A percentile compares a stretch with the other conserved stretches of the same genome.
These are phyloP conservation scores for Whalleya microplaca DNA, from an alignment of 2,329 filamentous ascomycete genomes.

Conservation along the genomic window DNA sequence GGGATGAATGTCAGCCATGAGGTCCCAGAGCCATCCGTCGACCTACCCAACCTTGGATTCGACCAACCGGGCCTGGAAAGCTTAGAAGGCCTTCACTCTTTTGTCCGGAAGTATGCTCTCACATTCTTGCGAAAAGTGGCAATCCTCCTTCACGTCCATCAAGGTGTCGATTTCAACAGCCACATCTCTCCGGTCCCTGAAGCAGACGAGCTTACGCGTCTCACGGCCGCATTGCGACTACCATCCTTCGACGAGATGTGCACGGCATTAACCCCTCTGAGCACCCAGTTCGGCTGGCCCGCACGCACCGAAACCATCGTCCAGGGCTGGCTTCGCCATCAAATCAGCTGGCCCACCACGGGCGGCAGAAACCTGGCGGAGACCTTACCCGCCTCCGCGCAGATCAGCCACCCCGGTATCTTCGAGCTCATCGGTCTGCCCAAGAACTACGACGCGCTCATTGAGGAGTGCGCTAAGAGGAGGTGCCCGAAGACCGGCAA, in stretches of 20 bases:
- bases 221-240: constrained; percentile 75
- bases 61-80: constrained; percentile 58
- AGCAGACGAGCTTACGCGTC: constrained; percentile 78
- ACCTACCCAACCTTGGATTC: constrained; percentile 52
- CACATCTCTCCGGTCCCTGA: constrained; percentile 66
- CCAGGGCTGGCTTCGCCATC: constrained; percentile 75
- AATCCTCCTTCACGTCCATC: constrained; percentile 84
- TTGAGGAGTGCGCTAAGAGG: constrained; percentile 85
- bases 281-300: constrained; percentile 53
- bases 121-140: constrained; percentile 84
- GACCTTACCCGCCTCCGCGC: constrained; percentile 45
- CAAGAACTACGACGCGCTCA: constrained; percentile 87
- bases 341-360: constrained; percentile 44
- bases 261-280: constrained; percentile 54
- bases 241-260: constrained; percentile 82
- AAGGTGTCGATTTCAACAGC: constrained; percentile 84
- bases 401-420: constrained; percentile 81
- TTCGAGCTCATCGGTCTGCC: constrained; percentile 93
- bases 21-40: constrained; percentile 37
- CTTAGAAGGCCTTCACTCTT: constrained; percentile 58
- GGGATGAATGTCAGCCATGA: constrained; percentile 47
- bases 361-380: constrained; percentile 9
- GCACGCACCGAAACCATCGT: constrained; percentile 50
- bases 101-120: constrained; percentile 83
- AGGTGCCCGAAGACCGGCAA: constrained; percentile 89